Evolutionary conservation across 2,329 filamentous ascomycete genomes (phyloP).

Genomic region (Aspergillus sp.): DNA sequence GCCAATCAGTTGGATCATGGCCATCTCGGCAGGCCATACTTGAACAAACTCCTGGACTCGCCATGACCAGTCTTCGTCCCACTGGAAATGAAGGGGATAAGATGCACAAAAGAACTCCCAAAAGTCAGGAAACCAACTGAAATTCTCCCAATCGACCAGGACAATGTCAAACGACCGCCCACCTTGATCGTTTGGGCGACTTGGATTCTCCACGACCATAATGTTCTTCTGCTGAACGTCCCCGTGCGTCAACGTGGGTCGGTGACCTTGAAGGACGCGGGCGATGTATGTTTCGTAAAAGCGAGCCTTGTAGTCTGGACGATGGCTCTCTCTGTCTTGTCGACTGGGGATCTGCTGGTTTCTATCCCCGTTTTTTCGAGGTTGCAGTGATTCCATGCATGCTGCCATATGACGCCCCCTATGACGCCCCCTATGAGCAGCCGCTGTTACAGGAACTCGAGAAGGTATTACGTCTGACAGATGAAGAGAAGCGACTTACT

Average conservation of each 20-base stretch:
- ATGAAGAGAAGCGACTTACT: conserved; percentile 12
- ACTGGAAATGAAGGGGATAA: conserved; percentile 11
- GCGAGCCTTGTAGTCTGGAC: conserved; percentile 20
- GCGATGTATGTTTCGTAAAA: conserved; percentile 22
- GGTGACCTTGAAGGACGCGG: conserved; percentile 21
- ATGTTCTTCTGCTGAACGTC: conserved; percentile 26
- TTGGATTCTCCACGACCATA: conserved; percentile 14
- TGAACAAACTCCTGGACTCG: conserved; percentile 22
- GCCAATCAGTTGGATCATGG: conserved; percentile 23
- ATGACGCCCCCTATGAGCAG: conserved; percentile 13
- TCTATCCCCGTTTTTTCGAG: conserved; percentile 21
- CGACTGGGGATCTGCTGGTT: conserved; percentile 18
- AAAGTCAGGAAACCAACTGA: conserved; percentile 24
- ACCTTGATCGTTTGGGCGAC: conserved; percentile 13
- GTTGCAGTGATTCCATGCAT: conserved; percentile 11
- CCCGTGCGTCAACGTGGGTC: conserved; percentile 25
- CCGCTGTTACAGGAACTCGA: conserved; percentile 8
- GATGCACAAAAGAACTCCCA: conserved; percentile 25
- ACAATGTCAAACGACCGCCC: conserved; percentile 23
- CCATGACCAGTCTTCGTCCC: conserved; percentile 24
- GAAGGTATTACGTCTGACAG: conserved; percentile 11
- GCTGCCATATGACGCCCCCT: not conserved
- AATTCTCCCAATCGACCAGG: conserved; percentile 23
- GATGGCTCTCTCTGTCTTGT: conserved; percentile 16
- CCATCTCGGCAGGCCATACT: conserved; percentile 22